These are phyloP conservation scores for Salix arbutifolia DNA, from an alignment of 345 rosid species.

Conservation along the genomic window DNA sequence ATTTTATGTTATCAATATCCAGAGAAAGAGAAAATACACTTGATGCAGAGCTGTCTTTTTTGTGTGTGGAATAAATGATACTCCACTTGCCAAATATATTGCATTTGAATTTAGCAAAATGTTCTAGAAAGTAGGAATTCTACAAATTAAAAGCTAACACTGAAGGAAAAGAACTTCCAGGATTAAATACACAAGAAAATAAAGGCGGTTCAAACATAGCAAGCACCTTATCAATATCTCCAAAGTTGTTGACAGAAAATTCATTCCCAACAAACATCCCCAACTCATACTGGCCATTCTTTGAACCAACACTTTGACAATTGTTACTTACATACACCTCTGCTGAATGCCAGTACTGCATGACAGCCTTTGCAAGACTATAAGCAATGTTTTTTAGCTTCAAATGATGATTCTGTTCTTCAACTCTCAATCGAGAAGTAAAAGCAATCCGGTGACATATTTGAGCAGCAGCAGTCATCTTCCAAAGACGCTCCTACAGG, in stretches of 20 bases:
- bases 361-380: conserved; percentile 69
- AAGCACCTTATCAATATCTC: conserved; percentile 38
- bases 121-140: neutral
- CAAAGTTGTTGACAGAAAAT: conserved; percentile 32
- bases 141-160: neutral
- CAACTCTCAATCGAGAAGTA: conserved; percentile 55
- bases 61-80: neutral
- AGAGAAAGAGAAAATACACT: neutral
- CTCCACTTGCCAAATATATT: neutral
- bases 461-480: conserved; percentile 93
- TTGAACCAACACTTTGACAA: conserved; percentile 25
- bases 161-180: neutral
- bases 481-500: conserved; percentile 93
- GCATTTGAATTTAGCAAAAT: neutral
- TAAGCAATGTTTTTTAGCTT: conserved; percentile 63
- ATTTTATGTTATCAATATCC: neutral
- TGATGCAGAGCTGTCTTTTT: neutral
- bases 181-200: neutral
- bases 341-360: conserved; percentile 81
- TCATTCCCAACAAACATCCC: conserved; percentile 23
- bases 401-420: conserved; percentile 41
- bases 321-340: conserved; percentile 43
- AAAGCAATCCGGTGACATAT: conserved; percentile 66
- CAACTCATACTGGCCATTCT: conserved; percentile 25
- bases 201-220: neutral